phyloP scores from a whole-genome alignment of 352 stramenopile genomes.

The Pythium biforme region DNA sequence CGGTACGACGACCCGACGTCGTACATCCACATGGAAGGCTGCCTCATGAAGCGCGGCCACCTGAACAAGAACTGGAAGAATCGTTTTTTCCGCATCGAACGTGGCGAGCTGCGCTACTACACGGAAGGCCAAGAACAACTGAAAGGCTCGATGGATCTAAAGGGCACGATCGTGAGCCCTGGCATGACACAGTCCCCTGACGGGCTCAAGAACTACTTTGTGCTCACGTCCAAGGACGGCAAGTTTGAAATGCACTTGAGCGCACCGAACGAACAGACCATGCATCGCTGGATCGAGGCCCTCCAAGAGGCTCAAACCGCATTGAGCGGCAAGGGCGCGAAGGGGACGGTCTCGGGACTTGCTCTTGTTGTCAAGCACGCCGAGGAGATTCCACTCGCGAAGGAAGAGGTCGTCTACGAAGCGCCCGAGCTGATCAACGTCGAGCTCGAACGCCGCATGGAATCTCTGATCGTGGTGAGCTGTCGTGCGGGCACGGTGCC shows the following conservation, averaged over 20 bases:
- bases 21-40: slow-evolving; percentile 88
- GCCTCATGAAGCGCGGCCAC: slow-evolving; percentile 76
- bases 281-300: slow-evolving; percentile 86
- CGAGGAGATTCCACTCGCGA: slow-evolving; percentile 74
- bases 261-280: slow-evolving; percentile 75
- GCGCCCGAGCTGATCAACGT: slow-evolving; percentile 62
- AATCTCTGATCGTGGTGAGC: slow-evolving; percentile 67
- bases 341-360: slow-evolving; percentile 58
- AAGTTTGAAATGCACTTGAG: slow-evolving; percentile 88
- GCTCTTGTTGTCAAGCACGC: slow-evolving; percentile 73
- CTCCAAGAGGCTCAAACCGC: slow-evolving; percentile 75
- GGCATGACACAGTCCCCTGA: slow-evolving; percentile 82
- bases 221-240: slow-evolving; percentile 75
- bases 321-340: slow-evolving; percentile 43
- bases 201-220: slow-evolving; percentile 83
- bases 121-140: slow-evolving; percentile 75
- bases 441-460: slow-evolving; percentile 70
- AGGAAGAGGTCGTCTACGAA: slow-evolving; percentile 60
- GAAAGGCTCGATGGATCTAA: slow-evolving; percentile 70
- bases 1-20: slow-evolving; percentile 83
- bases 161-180: slow-evolving; percentile 78
- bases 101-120: slow-evolving; percentile 79
- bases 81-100: slow-evolving; percentile 86
- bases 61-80: slow-evolving; percentile 90
- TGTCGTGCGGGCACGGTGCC: slow-evolving; percentile 52